Percentiles rank a stretch among this genome's conserved stretches.
phyloP scores from a whole-genome alignment of 176 grass and related monocot species.

The Aechmea fasciata region DNA sequence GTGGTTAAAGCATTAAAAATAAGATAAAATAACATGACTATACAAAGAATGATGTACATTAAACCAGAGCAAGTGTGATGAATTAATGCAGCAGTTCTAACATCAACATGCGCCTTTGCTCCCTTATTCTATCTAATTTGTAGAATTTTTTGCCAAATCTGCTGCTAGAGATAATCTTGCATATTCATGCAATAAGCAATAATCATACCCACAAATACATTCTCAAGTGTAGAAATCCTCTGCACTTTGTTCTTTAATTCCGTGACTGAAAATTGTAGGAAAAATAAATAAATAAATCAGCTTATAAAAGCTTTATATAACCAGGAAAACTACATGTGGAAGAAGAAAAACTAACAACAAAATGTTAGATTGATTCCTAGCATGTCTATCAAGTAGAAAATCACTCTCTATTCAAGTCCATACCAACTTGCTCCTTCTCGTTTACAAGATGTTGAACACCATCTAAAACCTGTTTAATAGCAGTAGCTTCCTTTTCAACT shows the following conservation, averaged over 20 bases:
- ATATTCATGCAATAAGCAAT: background rate
- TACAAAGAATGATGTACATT: conserved; percentile 9
- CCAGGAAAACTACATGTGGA: conserved; percentile 2
- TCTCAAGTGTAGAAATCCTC: conserved; percentile 58
- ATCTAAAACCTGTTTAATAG: conserved; percentile 40
- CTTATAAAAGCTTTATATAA: background rate
- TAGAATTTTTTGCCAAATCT: conserved; percentile 1
- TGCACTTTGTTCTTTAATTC: conserved; percentile 64
- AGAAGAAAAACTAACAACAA: conserved; percentile 4
- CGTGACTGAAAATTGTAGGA: conserved; percentile 32
- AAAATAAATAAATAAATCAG: background rate
- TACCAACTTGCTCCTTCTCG: conserved; percentile 75
- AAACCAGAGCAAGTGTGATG: background rate
- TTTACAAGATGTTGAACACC: conserved; percentile 43
- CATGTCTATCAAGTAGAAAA: conserved; percentile 2
- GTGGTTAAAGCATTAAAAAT: conserved; percentile 18
- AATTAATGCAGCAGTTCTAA: background rate
- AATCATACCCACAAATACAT: conserved; percentile 65
- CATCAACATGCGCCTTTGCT: background rate
- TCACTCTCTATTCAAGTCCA: conserved; percentile 7
- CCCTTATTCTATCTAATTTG: background rate
- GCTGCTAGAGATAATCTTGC: background rate
- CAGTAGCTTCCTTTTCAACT: conserved; percentile 55
- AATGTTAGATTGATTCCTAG: background rate
- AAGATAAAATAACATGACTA: conserved; percentile 1